phyloP scores from a whole-genome alignment of 1,284 basidiomycete genomes.

The Ustilago esculenta region DNA sequence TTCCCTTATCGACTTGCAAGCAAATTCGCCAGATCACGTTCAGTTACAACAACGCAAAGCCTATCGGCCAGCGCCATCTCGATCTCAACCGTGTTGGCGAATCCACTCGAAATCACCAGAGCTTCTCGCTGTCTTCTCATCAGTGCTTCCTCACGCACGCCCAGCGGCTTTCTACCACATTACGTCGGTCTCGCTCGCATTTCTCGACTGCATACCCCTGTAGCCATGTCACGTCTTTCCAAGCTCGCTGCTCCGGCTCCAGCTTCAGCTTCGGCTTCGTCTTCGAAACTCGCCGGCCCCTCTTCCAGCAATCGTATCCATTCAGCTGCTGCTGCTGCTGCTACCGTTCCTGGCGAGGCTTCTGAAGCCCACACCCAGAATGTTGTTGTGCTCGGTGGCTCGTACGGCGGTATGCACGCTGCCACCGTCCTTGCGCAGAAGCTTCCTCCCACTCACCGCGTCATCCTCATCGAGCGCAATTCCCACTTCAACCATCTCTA shows the following conservation, averaged over 20 bases:
- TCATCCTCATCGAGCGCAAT: conserved; percentile 70
- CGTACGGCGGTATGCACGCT: conserved; percentile 65
- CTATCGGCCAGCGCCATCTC: no score
- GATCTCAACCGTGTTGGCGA: conserved; percentile 5
- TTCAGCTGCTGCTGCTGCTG: neutral
- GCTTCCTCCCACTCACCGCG: conserved; percentile 68
- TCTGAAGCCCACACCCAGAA: conserved; percentile 56
- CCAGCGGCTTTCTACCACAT: neutral
- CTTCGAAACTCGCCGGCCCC: conserved; percentile 5
- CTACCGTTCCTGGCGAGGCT: conserved; percentile 7
- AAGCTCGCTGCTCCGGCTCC: conserved; percentile 18
- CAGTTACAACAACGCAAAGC: no score
- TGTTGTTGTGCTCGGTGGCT: conserved; percentile 66
- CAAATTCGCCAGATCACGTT: no score
- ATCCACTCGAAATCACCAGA: conserved; percentile 1
- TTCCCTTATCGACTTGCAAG: no score
- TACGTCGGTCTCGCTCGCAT: neutral
- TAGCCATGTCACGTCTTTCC: conserved; percentile 31
- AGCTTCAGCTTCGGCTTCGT: conserved; percentile 8
- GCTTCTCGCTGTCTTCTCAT: conserved; percentile 15
- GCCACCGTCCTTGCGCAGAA: conserved; percentile 68
- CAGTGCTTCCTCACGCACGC: neutral
- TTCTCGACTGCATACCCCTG: neutral
- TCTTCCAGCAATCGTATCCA: conserved; percentile 17
- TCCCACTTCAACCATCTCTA: conserved; percentile 70